Conservation (phyloP, 257 asterid species). For the Rhazya stricta region DNA sequence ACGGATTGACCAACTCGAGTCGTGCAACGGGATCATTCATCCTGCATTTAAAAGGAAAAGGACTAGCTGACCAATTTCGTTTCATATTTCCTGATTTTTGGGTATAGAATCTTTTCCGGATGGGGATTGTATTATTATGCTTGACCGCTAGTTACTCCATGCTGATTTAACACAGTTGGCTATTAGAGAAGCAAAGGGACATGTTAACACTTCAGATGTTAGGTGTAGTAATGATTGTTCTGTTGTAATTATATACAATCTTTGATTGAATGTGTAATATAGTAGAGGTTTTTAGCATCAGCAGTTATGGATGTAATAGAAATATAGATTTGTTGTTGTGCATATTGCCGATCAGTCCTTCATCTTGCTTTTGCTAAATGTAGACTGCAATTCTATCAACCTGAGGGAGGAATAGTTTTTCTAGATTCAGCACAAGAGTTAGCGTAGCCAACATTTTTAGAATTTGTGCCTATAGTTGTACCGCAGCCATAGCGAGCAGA, state of each 20-base stretch:
- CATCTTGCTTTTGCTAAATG: background rate
- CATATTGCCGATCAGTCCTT: background rate
- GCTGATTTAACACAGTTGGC: background rate
- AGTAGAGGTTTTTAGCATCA: background rate
- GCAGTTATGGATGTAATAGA: slow-evolving; percentile 3
- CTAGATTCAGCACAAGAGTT: background rate
- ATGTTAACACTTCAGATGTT: background rate
- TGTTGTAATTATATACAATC: slow-evolving; percentile 11
- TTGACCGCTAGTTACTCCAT: background rate
- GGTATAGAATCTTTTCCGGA: background rate
- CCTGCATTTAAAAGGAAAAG: slow-evolving; percentile 67
- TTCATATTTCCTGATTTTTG: background rate
- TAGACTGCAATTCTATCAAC: slow-evolving; percentile 2
- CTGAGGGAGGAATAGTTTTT: background rate
- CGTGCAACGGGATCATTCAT: slow-evolving; percentile 37
- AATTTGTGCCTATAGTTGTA: background rate
- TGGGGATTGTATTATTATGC: slow-evolving; percentile 5
- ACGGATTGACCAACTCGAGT: slow-evolving; percentile 52
- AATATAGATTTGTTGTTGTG: background rate
- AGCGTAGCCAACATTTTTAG: background rate
- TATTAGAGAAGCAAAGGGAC: background rate
- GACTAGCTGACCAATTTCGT: slow-evolving; percentile 23
- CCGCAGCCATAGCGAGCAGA: background rate
- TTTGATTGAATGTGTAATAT: slow-evolving; percentile 10
- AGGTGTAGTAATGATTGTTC: slow-evolving; percentile 15